Conservation (phyloP, 2,329 filamentous ascomycete genomes). For the Fusarium subtropicale region DNA sequence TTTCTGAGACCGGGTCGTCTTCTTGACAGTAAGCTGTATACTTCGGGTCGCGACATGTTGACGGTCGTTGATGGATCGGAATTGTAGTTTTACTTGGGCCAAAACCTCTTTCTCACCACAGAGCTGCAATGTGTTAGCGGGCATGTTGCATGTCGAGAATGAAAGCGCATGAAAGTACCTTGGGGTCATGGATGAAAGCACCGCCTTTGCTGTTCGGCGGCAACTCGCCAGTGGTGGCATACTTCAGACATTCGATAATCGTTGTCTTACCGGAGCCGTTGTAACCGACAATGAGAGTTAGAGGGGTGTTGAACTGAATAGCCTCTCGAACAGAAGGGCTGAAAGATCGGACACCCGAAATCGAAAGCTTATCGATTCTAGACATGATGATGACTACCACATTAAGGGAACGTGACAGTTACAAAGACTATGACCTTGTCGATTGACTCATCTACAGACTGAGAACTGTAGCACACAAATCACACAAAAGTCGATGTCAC, state of each 20-base stretch:
- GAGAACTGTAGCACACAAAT: not conserved
- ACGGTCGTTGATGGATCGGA: slow-evolving; percentile 80
- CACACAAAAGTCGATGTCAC: not conserved
- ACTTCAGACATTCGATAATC: slow-evolving; percentile 98
- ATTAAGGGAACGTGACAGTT: slow-evolving; percentile 2
- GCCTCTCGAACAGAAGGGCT: slow-evolving; percentile 78
- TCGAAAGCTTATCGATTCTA: slow-evolving; percentile 89
- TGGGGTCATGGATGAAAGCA: slow-evolving; percentile 98
- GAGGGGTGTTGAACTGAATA: slow-evolving; percentile 88
- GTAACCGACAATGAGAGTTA: slow-evolving; percentile 96
- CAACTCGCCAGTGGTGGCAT: slow-evolving; percentile 93
- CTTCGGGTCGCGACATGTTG: slow-evolving; percentile 87
- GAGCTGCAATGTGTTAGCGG: slow-evolving; percentile 60
- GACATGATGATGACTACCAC: slow-evolving; percentile 64
- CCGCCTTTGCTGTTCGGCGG: slow-evolving; percentile 91
- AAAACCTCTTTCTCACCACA: slow-evolving; percentile 88
- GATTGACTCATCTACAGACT: slow-evolving; percentile 3
- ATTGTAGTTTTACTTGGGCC: slow-evolving; percentile 91
- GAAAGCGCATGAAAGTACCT: slow-evolving; percentile 60
- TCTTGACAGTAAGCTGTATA: slow-evolving; percentile 88
- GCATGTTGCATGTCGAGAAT: not conserved
- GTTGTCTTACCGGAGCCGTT: slow-evolving; percentile 99
- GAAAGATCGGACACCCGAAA: slow-evolving; percentile 87
- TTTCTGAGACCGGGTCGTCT: slow-evolving; percentile 79
- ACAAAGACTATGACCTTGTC: not conserved